These are phyloP conservation scores for Coffea eugenioides DNA, from an alignment of 257 asterid genomes.

Conservation along the genomic window DNA sequence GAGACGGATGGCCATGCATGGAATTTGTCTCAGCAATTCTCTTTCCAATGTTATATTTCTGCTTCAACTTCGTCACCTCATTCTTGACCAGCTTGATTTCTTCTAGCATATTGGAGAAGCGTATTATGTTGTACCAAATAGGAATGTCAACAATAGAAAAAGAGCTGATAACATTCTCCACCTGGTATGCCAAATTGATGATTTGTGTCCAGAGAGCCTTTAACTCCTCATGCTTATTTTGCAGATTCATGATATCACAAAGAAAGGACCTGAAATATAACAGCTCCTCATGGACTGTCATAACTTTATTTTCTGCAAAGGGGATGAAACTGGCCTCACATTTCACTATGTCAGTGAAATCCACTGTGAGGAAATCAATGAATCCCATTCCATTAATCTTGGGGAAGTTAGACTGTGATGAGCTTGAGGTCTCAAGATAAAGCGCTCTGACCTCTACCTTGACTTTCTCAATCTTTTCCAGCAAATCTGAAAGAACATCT, in stretches of 20 bases:
- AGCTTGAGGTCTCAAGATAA: background rate
- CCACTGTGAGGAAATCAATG: background rate
- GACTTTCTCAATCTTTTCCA: background rate
- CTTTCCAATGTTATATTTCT: background rate
- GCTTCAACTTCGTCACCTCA: background rate
- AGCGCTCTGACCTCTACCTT: slow-evolving; percentile 1
- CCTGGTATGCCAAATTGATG: background rate
- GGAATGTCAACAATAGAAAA: background rate
- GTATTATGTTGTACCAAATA: background rate
- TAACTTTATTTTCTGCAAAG: background rate
- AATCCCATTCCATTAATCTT: slow-evolving; percentile 1
- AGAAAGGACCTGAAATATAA: background rate
- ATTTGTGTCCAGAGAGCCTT: background rate
- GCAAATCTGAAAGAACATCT: background rate
- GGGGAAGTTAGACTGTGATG: slow-evolving; percentile 3
- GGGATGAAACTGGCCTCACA: background rate
- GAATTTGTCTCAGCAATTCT: background rate
- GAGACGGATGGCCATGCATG: background rate
- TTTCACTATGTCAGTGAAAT: background rate
- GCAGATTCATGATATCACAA: background rate
- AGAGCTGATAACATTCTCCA: background rate
- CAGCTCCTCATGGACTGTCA: background rate
- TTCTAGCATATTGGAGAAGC: background rate
- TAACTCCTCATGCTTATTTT: background rate
- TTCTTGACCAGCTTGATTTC: background rate